Percentiles rank a stretch among this genome's conserved stretches.
phyloP scores from a whole-genome alignment of 2,329 filamentous ascomycete genomes.

The Myotisia sp. region DNA sequence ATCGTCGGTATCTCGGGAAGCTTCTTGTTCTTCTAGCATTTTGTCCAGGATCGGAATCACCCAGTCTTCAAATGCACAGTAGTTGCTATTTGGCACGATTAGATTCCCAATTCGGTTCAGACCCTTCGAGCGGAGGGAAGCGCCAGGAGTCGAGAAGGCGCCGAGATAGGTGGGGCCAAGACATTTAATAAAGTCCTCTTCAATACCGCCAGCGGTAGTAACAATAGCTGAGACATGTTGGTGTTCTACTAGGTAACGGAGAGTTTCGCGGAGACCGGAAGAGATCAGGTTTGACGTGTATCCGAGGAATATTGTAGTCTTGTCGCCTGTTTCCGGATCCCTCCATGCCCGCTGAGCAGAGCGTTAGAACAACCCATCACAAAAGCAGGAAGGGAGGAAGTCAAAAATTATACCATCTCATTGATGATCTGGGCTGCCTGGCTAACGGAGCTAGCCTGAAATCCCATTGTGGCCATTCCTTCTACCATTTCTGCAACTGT shows the following conservation, averaged over 20 bases:
- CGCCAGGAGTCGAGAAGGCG: slow-evolving; percentile 64
- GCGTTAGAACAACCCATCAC: background rate
- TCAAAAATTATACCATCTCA: slow-evolving; percentile 55
- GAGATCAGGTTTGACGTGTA: slow-evolving; percentile 98
- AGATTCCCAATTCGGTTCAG: slow-evolving; percentile 95
- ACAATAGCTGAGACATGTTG: slow-evolving; percentile 85
- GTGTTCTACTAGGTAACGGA: slow-evolving; percentile 87
- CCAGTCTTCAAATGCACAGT: slow-evolving; percentile 97
- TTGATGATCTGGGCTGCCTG: slow-evolving; percentile 88
- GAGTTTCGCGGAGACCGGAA: slow-evolving; percentile 76
- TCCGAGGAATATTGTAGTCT: slow-evolving; percentile 88
- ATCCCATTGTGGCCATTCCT: slow-evolving; percentile 75
- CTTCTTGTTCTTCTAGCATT: slow-evolving; percentile 89
- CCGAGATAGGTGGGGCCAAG: slow-evolving; percentile 87
- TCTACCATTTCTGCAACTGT: slow-evolving; percentile 73
- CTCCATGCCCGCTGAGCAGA: slow-evolving; percentile 55
- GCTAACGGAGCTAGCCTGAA: slow-evolving; percentile 65
- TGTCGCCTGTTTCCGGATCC: slow-evolving; percentile 62
- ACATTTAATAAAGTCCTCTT: slow-evolving; percentile 98
- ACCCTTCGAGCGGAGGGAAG: slow-evolving; percentile 64
- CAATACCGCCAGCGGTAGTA: slow-evolving; percentile 85
- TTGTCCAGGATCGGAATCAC: slow-evolving; percentile 84
- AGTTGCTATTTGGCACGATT: slow-evolving; percentile 90
- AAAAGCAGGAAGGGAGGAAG: background rate
- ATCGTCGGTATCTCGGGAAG: slow-evolving; percentile 49